These are phyloP conservation scores for Suillus alpinus DNA, from an alignment of 768 basidiomycete genomes.

Conservation along the genomic window DNA sequence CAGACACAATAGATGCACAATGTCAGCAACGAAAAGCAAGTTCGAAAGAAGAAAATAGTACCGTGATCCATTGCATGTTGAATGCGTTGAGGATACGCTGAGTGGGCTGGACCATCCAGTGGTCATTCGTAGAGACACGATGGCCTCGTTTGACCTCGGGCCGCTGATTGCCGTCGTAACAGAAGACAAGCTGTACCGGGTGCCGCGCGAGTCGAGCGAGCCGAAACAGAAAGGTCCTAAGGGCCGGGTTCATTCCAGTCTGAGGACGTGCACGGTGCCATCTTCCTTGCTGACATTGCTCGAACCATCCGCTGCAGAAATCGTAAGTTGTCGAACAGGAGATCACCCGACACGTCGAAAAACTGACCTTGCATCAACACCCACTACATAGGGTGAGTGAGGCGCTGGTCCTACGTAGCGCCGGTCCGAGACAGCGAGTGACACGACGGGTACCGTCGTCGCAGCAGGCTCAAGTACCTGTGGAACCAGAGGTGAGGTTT, in stretches of 20 bases:
- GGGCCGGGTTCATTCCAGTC: background rate
- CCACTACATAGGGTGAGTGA: background rate
- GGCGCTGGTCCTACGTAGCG: background rate
- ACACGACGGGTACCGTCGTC: background rate
- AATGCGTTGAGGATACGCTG: background rate
- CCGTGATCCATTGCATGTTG: background rate
- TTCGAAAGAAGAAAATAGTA: too few relatives aligned
- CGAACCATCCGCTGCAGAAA: background rate
- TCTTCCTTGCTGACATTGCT: conserved; percentile 1
- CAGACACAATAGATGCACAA: too few relatives aligned
- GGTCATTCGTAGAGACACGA: background rate
- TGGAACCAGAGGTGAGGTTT: too few relatives aligned
- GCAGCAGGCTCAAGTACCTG: background rate
- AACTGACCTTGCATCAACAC: background rate
- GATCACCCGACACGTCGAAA: background rate
- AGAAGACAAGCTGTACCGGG: background rate
- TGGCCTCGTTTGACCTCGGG: background rate
- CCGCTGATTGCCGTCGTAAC: background rate
- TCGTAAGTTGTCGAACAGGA: background rate
- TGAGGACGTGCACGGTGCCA: background rate
- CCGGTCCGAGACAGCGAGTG: background rate
- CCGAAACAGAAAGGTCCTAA: background rate
- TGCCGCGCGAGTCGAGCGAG: background rate
- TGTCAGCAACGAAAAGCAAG: too few relatives aligned
- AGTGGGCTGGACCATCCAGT: conserved; percentile 4